phyloP scores from a whole-genome alignment of 257 asterid genomes.

The Buddleja alternifolia region DNA sequence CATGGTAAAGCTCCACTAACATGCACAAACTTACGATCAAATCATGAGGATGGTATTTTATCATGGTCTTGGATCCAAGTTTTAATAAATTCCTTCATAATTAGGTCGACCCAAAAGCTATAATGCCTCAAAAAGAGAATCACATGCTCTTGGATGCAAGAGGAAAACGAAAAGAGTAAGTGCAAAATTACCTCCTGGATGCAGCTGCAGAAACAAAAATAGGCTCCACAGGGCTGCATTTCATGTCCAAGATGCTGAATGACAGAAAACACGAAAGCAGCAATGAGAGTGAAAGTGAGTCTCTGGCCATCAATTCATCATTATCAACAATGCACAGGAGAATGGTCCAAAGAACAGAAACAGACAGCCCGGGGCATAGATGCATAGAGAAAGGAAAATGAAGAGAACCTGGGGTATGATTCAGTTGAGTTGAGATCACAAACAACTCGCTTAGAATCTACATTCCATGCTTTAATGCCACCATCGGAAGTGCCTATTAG shows the following conservation, averaged over 20 bases:
- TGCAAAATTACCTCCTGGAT: conserved; percentile 65
- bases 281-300: conserved; percentile 22
- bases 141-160: not conserved
- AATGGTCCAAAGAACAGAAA: no score
- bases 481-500: conserved; percentile 99
- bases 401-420: conserved; percentile 78
- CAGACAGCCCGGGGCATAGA: conserved; percentile 3
- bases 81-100: conserved; percentile 30
- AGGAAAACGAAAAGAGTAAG: conserved; percentile 20
- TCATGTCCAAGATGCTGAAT: conserved; percentile 90
- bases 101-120: conserved; percentile 14
- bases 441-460: conserved; percentile 92
- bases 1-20: not conserved
- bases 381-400: conserved; percentile 13
- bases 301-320: conserved; percentile 13
- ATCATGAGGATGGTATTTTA: conserved; percentile 12
- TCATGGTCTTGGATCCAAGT: conserved; percentile 25
- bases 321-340: not conserved
- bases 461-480: conserved; percentile 98
- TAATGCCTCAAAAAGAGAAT: conserved; percentile 3
- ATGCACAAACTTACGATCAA: conserved; percentile 24
- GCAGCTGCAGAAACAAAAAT: conserved; percentile 97
- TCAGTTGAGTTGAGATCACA: conserved; percentile 81
- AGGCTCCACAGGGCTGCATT: conserved; percentile 99
- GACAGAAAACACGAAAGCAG: conserved; percentile 27